Percentiles rank a stretch among this genome's conserved stretches.
These are phyloP conservation scores for Pseudogymnoascus sp. DNA, from an alignment of 2,329 filamentous ascomycete species.

Conservation along the genomic window DNA sequence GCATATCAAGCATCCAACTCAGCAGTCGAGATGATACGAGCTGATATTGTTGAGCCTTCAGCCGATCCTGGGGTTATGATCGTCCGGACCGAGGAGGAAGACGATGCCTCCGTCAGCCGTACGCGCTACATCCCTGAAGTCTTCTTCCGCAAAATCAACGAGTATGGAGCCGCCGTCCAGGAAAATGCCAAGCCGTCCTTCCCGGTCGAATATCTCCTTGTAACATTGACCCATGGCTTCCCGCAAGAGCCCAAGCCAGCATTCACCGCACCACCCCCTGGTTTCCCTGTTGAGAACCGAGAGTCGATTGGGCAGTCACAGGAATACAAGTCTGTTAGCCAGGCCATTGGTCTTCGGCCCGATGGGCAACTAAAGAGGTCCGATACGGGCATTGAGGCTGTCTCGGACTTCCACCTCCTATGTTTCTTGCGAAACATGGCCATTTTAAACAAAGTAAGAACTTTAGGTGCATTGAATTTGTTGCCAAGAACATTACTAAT, in stretches of 20 bases:
- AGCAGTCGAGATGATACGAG: constrained; percentile 92
- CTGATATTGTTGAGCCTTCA: constrained; percentile 90
- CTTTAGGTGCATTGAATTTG: constrained; percentile 16
- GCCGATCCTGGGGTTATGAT: constrained; percentile 91
- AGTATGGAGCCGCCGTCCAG: constrained; percentile 92
- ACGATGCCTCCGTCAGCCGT: constrained; percentile 59
- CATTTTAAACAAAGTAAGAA: constrained; percentile 72
- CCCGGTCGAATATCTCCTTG: constrained; percentile 90
- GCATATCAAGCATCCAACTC: constrained; percentile 94
- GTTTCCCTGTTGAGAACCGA: constrained; percentile 87
- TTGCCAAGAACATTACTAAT: constrained; percentile 18
- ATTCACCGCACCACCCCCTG: constrained; percentile 57
- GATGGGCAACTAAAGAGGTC: constrained; percentile 50
- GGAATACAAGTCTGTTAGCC: constrained; percentile 61
- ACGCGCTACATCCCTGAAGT: constrained; percentile 93
- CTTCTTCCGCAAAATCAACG: constrained; percentile 91
- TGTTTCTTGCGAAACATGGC: constrained; percentile 75
- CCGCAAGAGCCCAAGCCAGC: constrained; percentile 70
- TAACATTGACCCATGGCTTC: constrained; percentile 94
- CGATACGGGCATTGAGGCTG: constrained; percentile 53
- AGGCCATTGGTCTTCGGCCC: constrained; percentile 56
- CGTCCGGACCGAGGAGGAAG: constrained; percentile 84
- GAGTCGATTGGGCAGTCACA: constrained; percentile 80
- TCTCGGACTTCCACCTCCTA: constrained; percentile 94
- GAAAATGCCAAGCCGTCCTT: constrained; percentile 96